Evolutionary conservation across 306 rosid species (phyloP).

Genomic region (Sindora glabra): DNA sequence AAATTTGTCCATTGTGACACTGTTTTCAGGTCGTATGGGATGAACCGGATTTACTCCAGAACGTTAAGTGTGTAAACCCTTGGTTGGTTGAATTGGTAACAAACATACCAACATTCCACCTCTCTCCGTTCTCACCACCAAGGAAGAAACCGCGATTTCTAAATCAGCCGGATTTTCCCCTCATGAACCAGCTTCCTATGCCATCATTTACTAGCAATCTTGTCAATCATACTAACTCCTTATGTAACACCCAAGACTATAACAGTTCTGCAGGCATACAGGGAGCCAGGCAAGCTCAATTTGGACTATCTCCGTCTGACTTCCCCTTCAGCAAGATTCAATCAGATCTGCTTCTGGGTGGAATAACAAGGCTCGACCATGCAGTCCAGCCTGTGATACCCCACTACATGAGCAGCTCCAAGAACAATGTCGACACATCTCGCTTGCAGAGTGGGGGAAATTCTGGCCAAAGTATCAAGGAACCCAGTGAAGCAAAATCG

Average conservation of each 20-base stretch:
- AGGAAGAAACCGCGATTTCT: constrained; percentile 62
- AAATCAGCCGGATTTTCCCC: constrained; percentile 46
- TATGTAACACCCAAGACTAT: constrained; percentile 34
- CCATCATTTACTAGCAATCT: constrained; percentile 43
- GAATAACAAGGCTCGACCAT: constrained; percentile 39
- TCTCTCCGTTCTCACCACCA: constrained; percentile 69
- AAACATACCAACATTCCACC: constrained; percentile 60
- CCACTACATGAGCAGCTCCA: constrained; percentile 22
- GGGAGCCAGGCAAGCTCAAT: constrained; percentile 99
- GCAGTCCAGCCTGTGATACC: constrained; percentile 28
- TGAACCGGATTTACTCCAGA: constrained; percentile 93
- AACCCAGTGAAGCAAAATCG: constrained; percentile 35
- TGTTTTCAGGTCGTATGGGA: constrained; percentile 78
- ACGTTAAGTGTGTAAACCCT: constrained; percentile 85
- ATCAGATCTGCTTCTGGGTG: constrained; percentile 34
- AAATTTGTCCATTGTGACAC: neutral
- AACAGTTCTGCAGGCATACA: constrained; percentile 84
- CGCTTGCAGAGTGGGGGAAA: constrained; percentile 51
- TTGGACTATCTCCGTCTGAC: constrained; percentile 58
- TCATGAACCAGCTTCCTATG: constrained; percentile 54
- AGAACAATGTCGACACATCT: constrained; percentile 39
- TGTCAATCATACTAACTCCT: constrained; percentile 38
- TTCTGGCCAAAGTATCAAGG: constrained; percentile 43
- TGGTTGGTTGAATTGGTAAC: constrained; percentile 87
- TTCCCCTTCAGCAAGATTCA: constrained; percentile 49